These are phyloP conservation scores for Lachnellula arida DNA, from an alignment of 2,329 filamentous ascomycete species.

Conservation along the genomic window DNA sequence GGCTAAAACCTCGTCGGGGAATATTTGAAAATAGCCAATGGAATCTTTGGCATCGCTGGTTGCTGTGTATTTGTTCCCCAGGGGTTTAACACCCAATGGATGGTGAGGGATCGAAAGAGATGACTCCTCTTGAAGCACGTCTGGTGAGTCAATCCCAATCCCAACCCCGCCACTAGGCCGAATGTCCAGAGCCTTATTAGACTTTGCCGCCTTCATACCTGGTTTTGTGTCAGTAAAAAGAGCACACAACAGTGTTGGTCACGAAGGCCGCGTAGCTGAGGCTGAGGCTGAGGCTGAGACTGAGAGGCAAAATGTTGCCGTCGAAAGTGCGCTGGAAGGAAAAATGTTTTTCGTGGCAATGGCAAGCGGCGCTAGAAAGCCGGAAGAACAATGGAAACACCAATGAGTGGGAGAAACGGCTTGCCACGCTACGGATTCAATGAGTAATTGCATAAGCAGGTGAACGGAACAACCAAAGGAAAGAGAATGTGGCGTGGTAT, in stretches of 20 bases:
- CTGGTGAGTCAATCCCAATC: conserved; percentile 23
- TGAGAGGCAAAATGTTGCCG: neutral
- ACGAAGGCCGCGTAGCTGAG: neutral
- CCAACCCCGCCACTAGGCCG: conserved; percentile 15
- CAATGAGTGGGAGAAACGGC: neutral
- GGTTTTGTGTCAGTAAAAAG: neutral
- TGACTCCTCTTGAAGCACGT: conserved; percentile 36
- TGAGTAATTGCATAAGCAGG: no score
- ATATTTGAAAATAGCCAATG: conserved; percentile 58
- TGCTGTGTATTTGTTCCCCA: conserved; percentile 74
- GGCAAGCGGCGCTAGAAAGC: neutral
- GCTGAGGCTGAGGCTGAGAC: neutral
- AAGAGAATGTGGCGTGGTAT: no score
- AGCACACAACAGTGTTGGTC: neutral
- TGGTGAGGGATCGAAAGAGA: conserved; percentile 64
- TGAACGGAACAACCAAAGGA: no score
- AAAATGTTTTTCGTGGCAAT: neutral
- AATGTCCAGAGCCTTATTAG: conserved; percentile 8
- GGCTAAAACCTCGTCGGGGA: conserved; percentile 79
- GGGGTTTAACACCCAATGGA: conserved; percentile 78
- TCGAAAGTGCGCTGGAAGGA: neutral
- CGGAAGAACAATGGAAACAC: neutral
- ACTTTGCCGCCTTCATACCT: conserved; percentile 17
- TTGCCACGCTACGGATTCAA: no score
- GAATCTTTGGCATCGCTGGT: conserved; percentile 60